phyloP scores from a whole-genome alignment of 371 early-diverging fungal genomes.

The Apophysomyces sp. region DNA sequence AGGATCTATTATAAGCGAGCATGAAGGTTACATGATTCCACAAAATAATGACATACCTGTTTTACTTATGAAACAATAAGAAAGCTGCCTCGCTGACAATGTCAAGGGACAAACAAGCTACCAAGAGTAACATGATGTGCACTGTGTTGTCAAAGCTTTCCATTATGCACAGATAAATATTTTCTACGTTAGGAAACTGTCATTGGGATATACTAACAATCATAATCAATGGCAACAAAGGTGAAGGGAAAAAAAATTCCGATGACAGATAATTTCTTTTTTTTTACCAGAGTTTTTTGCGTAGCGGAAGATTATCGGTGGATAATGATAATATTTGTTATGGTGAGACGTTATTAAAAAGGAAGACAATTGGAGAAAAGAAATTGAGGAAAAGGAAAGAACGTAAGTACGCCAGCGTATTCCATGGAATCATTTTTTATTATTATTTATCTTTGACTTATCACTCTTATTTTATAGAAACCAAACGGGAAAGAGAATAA shows the following conservation, averaged over 20 bases:
- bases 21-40: too few relatives aligned
- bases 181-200: too few relatives aligned
- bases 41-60: not conserved
- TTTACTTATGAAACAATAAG: not conserved
- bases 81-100: conserved; percentile 1
- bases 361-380: not conserved
- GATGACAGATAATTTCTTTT: not conserved
- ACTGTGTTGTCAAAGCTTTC: too few relatives aligned
- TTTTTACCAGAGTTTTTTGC: not conserved
- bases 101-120: not conserved
- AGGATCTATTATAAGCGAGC: too few relatives aligned
- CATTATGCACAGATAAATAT: too few relatives aligned
- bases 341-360: not conserved
- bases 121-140: too few relatives aligned
- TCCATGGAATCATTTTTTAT: not conserved
- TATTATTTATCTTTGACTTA: not conserved
- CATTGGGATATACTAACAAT: too few relatives aligned
- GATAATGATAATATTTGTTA: not conserved
- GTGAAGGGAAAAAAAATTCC: not conserved
- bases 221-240: too few relatives aligned
- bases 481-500: not conserved
- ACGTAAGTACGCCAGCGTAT: not conserved
- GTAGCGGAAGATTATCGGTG: not conserved
- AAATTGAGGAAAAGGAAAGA: not conserved
- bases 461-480: too few relatives aligned